Conservation (phyloP, 495 filamentous ascomycete genomes). For the Penicillium dipodomyicola region DNA sequence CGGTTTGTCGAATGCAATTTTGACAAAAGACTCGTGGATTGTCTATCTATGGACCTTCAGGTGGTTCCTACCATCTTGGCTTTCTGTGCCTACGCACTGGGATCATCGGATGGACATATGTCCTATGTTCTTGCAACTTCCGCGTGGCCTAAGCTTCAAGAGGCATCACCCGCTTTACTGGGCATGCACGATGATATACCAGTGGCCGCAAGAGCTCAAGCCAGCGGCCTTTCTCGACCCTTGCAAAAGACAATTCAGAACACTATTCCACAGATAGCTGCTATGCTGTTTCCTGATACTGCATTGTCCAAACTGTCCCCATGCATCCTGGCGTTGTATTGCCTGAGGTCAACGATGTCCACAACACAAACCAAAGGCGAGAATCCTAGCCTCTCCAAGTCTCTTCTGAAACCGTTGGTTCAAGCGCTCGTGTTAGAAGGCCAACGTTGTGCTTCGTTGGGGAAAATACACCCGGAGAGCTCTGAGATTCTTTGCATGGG, state of each 20-base stretch:
- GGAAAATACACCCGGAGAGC: background rate
- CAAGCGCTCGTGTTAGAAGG: conserved; percentile 25
- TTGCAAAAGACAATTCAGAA: conserved; percentile 32
- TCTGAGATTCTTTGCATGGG: conserved; percentile 33
- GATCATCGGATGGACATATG: conserved; percentile 24
- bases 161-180: conserved; percentile 28
- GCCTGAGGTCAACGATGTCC: conserved; percentile 26
- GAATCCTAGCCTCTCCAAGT: conserved; percentile 23
- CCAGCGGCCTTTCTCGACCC: conserved; percentile 28
- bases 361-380: conserved; percentile 32
- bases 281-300: conserved; percentile 23
- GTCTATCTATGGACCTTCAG: conserved; percentile 30
- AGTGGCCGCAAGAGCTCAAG: conserved; percentile 17
- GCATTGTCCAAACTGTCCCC: conserved; percentile 31
- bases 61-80: conserved; percentile 31
- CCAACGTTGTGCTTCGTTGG: background rate
- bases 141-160: conserved; percentile 38
- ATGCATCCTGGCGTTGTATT: conserved; percentile 31
- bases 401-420: conserved; percentile 29
- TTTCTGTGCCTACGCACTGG: conserved; percentile 35
- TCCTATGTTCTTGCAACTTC: conserved; percentile 28
- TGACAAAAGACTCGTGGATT: conserved; percentile 60
- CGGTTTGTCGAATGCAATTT: conserved; percentile 76
- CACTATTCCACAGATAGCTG: conserved; percentile 22
- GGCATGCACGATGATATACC: conserved; percentile 29